phyloP scores from a whole-genome alignment of 768 basidiomycete species.

The Collybia mongolica region DNA sequence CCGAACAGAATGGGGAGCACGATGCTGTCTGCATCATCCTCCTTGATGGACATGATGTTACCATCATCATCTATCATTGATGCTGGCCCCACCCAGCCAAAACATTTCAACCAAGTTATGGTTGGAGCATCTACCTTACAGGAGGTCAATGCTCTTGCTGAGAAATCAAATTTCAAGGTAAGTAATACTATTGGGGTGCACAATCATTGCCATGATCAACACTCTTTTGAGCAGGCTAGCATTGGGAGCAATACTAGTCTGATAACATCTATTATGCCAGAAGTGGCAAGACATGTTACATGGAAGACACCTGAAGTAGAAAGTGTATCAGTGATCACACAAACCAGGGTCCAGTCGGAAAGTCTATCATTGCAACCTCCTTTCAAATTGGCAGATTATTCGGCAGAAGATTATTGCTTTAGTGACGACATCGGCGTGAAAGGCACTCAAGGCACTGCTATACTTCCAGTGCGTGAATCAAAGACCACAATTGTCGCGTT shows the following conservation, averaged over 20 bases:
- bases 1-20: background rate
- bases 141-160: background rate
- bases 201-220: background rate
- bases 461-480: background rate
- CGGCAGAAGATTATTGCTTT: no score
- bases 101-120: no score
- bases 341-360: background rate
- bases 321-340: background rate
- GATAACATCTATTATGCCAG: background rate
- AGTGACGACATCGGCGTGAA: no score
- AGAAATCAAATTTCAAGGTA: background rate
- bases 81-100: no score
- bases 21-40: slow-evolving; percentile 3
- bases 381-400: no score
- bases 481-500: background rate
- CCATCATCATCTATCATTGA: no score
- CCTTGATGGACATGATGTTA: no score
- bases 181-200: background rate
- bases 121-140: no score
- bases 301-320: slow-evolving; percentile 1
- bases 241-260: background rate
- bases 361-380: no score
- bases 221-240: background rate
- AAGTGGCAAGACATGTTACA: background rate
- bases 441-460: no score